Evolutionary conservation across 331 rosid genomes (phyloP), one percentile per base, ranked within the genome.

Genomic region (Phaseolus coccineus): DNA sequence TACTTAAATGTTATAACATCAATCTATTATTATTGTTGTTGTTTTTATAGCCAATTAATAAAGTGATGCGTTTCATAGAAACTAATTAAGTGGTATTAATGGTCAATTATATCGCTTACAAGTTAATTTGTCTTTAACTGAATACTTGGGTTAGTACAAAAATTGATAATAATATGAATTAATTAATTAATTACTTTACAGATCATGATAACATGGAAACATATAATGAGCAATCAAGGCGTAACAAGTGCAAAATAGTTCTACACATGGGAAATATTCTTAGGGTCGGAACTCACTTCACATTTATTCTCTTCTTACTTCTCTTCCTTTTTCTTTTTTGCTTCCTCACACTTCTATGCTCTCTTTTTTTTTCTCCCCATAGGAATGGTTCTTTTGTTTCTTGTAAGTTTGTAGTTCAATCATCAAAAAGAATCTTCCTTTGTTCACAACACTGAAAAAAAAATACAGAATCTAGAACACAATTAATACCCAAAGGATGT

Each of bases 201-300:
- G 85, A 68, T 86, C 81, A 86, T 67, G 63, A 67, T 83, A 83
- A 80, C 87, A 83, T 83, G 87, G 83, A 80, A 57, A 64, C 83
- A 76, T 28, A 77, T 76, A 82, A 80, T 79, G 77, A 76, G 71
- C 85, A 86, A 82, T 86, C 81, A 79, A 86, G 87, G 89, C 89
- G 79, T 79, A 79, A 82, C 83, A 71, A 72, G 78, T 86, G 89
- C 83, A 76, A 47, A 83, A 51, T 80, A 67, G 81, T 71, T 76
- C 24, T 42, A 80, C 82, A 86, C 89, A 79, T 76, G 80, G 50
- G 25, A 67, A 40, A 67, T 76, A 67, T 82, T 82, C 77, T 82
- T 35, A 58, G 42, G 33, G 67, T 19, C 11, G 28, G 1, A 7
- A 19, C 25, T 61, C 16, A 37, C 69, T 75, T 73, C 71, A 80